phyloP scores from a whole-genome alignment of 305 asterid genomes.

The Stenogyne calaminthoides region DNA sequence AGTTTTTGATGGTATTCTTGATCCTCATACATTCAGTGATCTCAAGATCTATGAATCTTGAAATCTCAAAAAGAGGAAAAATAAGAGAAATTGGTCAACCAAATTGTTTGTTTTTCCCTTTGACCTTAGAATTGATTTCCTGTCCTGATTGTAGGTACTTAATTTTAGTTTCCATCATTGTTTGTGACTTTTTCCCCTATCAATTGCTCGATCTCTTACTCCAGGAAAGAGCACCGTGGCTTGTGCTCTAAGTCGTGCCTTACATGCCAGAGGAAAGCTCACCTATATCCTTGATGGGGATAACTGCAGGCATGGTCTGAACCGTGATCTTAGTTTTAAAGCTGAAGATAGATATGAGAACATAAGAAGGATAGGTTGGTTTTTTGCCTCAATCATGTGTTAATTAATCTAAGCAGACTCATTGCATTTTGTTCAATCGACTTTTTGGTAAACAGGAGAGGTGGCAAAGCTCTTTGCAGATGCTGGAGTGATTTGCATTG shows the following conservation, averaged over 20 bases:
- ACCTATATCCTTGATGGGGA: slow-evolving; percentile 96
- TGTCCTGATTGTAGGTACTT: too few species aligned
- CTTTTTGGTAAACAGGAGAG: slow-evolving; percentile 60
- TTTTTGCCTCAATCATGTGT: slow-evolving; percentile 25
- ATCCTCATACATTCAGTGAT: background rate
- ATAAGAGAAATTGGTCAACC: background rate
- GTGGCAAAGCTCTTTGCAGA: slow-evolving; percentile 99
- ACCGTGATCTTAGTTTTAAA: slow-evolving; percentile 80
- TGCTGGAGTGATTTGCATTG: slow-evolving; percentile 97
- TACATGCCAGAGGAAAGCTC: slow-evolving; percentile 92
- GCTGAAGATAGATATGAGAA: slow-evolving; percentile 97
- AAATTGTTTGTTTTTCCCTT: background rate
- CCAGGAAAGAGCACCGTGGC: slow-evolving; percentile 99
- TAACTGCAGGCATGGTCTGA: slow-evolving; percentile 95
- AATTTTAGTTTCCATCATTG: too few species aligned
- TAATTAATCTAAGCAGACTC: background rate
- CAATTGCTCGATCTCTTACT: slow-evolving; percentile 27
- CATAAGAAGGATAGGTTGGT: slow-evolving; percentile 89
- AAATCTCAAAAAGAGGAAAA: slow-evolving; percentile 1
- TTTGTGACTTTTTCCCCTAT: slow-evolving; percentile 15
- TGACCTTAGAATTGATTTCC: slow-evolving; percentile 5
- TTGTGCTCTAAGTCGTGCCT: slow-evolving; percentile 74
- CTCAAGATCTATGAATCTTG: slow-evolving; percentile 16
- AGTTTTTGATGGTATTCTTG: slow-evolving; percentile 15
- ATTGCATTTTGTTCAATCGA: slow-evolving; percentile 6